phyloP scores from a whole-genome alignment of 257 asterid genomes.

The Scutellaria minor region DNA sequence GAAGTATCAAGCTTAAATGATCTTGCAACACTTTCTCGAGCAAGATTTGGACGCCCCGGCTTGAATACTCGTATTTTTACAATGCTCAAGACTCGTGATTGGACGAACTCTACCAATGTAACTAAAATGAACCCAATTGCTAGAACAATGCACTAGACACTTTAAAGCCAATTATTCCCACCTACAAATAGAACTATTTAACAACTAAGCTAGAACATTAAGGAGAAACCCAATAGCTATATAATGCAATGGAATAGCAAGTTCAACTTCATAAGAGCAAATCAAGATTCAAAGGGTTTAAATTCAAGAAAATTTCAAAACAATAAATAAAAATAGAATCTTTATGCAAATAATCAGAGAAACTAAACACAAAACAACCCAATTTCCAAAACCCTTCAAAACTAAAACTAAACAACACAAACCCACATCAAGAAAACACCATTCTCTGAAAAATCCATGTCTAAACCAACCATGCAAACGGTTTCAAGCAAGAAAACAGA shows the following conservation, averaged over 20 bases:
- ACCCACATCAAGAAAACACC: constrained; percentile 30
- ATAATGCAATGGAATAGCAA: constrained; percentile 18
- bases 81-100: constrained; percentile 18
- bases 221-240: constrained; percentile 21
- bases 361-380: not conserved
- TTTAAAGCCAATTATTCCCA: constrained; percentile 7
- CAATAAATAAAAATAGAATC: not conserved
- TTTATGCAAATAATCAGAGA: not conserved
- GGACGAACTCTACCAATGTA: not conserved
- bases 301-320: constrained; percentile 12
- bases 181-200: not conserved
- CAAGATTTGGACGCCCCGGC: constrained; percentile 12
- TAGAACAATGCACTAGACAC: not conserved
- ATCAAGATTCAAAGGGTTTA: constrained; percentile 1
- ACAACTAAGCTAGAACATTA: constrained; percentile 3
- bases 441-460: constrained; percentile 19
- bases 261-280: constrained; percentile 19
- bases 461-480: constrained; percentile 37
- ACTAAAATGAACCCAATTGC: constrained; percentile 15
- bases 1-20: not conserved
- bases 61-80: constrained; percentile 13
- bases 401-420: constrained; percentile 1
- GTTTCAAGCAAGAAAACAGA: constrained; percentile 14
- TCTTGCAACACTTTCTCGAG: not conserved
- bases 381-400: constrained; percentile 17